These are phyloP conservation scores for Amanita pallidorosea DNA, from an alignment of 768 basidiomycete species.

Conservation along the genomic window DNA sequence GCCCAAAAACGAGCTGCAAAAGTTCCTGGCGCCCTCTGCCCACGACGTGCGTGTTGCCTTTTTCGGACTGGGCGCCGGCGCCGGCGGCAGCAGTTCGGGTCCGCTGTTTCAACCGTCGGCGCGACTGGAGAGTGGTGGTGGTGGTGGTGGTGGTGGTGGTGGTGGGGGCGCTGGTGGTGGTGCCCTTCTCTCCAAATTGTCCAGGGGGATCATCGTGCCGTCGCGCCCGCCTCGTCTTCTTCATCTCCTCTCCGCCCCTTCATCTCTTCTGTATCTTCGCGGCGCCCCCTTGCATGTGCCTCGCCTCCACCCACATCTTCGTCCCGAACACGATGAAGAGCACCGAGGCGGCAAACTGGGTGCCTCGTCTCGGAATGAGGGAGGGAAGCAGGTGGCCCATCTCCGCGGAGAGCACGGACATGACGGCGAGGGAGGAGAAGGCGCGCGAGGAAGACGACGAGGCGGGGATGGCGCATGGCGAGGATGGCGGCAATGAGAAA, in stretches of 20 bases:
- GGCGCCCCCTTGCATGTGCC: conserved; percentile 65
- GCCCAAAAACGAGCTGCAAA: conserved; percentile 77
- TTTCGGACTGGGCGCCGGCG: conserved; percentile 8
- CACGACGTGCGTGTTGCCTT: conserved; percentile 10
- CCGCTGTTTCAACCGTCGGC: not conserved
- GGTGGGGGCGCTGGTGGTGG: too few species aligned
- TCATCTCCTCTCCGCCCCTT: conserved; percentile 87
- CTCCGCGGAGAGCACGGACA: conserved; percentile 91
- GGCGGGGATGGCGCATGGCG: conserved; percentile 85
- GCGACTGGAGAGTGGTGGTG: too few species aligned
- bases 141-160: too few species aligned
- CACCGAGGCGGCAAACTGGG: conserved; percentile 61
- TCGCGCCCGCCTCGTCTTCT: conserved; percentile 50
- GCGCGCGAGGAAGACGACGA: conserved; percentile 85
- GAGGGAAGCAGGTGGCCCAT: conserved; percentile 85
- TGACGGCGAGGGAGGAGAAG: conserved; percentile 76
- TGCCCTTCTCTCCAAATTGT: conserved; percentile 67
- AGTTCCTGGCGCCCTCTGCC: conserved; percentile 65
- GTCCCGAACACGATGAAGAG: conserved; percentile 87
- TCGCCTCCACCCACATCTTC: conserved; percentile 82
- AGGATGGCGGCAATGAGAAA: conserved; percentile 78
- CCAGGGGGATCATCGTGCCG: conserved; percentile 45
- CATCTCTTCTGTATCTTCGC: conserved; percentile 88
- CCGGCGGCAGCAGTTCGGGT: too few species aligned
- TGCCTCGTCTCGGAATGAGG: conserved; percentile 62